A percentile compares a stretch with the other conserved stretches of the same genome.
phyloP scores from a whole-genome alignment of 352 stramenopile genomes.

The Labyrinthula sp. region DNA sequence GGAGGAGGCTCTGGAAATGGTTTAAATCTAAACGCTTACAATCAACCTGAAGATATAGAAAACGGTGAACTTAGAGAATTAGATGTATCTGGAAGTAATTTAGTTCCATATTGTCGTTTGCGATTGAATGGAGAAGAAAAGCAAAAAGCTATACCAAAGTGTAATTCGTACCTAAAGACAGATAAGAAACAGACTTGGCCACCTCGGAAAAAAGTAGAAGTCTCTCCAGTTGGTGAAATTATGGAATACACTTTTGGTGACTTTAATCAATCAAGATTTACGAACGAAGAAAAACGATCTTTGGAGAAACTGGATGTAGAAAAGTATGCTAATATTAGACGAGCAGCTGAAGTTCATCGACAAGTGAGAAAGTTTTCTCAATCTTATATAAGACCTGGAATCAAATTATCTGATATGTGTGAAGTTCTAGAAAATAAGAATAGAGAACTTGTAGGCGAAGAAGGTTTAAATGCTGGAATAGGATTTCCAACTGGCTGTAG shows the following conservation, averaged over 20 bases:
- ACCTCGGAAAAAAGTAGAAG: constrained; percentile 67
- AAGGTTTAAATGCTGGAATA: constrained; percentile 54
- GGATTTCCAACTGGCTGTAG: constrained; percentile 82
- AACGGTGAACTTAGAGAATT: not conserved
- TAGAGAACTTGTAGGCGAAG: constrained; percentile 70
- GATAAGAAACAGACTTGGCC: constrained; percentile 76
- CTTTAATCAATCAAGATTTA: constrained; percentile 65
- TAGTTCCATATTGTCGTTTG: constrained; percentile 2
- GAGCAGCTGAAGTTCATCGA: constrained; percentile 79
- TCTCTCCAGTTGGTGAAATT: constrained; percentile 73
- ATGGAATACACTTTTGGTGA: constrained; percentile 65
- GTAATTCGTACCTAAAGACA: constrained; percentile 29
- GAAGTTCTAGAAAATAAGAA: constrained; percentile 84
- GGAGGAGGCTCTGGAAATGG: too few relatives aligned
- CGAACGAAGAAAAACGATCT: constrained; percentile 42
- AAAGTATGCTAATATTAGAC: constrained; percentile 58
- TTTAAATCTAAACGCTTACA: not conserved
- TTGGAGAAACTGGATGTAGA: constrained; percentile 51
- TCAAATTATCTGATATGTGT: constrained; percentile 85
- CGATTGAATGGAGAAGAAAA: constrained; percentile 1
- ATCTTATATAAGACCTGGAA: constrained; percentile 78
- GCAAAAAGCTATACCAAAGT: constrained; percentile 4
- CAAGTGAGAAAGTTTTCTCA: constrained; percentile 74
- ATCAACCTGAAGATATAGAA: not conserved
- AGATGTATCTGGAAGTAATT: not conserved